Evolutionary conservation across 176 grass and related monocot genomes (phyloP).

Genomic region (Ampelocalamus luodianensis): DNA sequence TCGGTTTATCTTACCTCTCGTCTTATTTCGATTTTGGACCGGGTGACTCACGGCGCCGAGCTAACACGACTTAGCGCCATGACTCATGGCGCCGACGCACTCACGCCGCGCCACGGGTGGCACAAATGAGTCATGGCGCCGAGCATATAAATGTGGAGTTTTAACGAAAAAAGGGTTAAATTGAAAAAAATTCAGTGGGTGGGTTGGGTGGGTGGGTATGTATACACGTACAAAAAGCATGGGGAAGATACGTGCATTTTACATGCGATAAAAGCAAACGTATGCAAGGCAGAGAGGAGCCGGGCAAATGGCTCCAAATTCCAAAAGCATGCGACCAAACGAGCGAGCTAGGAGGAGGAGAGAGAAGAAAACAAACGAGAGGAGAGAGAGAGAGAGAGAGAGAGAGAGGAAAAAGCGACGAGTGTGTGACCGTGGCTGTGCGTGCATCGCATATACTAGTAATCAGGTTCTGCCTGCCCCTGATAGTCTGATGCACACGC

Average conservation of each 20-base stretch:
- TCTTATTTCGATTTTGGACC: no score
- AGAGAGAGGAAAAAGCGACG: no score
- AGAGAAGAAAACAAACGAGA: neutral
- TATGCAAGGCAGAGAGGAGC: neutral
- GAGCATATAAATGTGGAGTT: no score
- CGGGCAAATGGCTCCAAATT: neutral
- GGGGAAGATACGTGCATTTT: neutral
- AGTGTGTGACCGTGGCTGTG: neutral
- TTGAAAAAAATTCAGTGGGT: no score
- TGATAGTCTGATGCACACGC: constrained; percentile 7
- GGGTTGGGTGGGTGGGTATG: neutral
- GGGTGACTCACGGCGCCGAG: no score
- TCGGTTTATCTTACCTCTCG: no score
- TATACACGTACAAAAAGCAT: no score
- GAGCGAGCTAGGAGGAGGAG: neutral
- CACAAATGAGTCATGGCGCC: no score
- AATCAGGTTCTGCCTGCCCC: neutral
- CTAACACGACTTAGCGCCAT: no score
- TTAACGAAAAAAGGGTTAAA: no score
- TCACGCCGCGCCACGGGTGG: no score
- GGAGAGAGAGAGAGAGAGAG: neutral
- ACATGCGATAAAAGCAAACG: neutral
- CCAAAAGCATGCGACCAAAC: neutral
- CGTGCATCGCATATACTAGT: neutral
- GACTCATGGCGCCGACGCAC: no score